Evolutionary conservation across 495 filamentous ascomycete species (phyloP).

Genomic region (Talaromyces borbonicus): DNA sequence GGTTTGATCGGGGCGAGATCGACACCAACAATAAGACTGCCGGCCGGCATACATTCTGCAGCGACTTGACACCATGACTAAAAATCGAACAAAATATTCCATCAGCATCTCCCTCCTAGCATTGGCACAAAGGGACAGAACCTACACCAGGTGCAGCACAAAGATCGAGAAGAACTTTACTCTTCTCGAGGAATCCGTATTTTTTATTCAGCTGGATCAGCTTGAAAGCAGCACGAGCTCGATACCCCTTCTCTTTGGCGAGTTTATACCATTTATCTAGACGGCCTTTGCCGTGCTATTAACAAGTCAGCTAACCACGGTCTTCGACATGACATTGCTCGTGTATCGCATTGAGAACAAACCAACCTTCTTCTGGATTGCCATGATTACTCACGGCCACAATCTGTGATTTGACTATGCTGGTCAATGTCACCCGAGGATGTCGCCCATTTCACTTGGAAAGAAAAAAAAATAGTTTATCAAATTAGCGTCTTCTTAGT

Average conservation of each 20-base stretch:
- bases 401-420: too few species aligned
- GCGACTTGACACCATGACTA: constrained; percentile 98
- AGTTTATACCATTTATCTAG: constrained; percentile 97
- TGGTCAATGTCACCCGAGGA: too few species aligned
- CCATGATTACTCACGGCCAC: too few species aligned
- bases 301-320: background rate
- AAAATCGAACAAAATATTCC: too few species aligned
- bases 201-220: constrained; percentile 98
- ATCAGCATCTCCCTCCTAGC: too few species aligned
- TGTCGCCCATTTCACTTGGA: too few species aligned
- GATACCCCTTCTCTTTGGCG: constrained; percentile 97
- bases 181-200: constrained; percentile 94
- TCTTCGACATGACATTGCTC: background rate
- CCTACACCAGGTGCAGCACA: constrained; percentile 91
- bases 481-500: background rate
- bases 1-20: constrained; percentile 94
- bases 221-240: constrained; percentile 96
- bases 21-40: constrained; percentile 86
- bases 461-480: too few species aligned
- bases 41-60: constrained; percentile 84
- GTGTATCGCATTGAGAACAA: background rate
- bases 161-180: constrained; percentile 91
- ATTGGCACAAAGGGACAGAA: constrained; percentile 11
- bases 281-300: constrained; percentile 89
- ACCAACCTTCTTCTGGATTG: constrained; percentile 86